Conservation (phyloP, 2,329 filamentous ascomycete genomes). For the Zelopaecilomyces penicillatus region DNA sequence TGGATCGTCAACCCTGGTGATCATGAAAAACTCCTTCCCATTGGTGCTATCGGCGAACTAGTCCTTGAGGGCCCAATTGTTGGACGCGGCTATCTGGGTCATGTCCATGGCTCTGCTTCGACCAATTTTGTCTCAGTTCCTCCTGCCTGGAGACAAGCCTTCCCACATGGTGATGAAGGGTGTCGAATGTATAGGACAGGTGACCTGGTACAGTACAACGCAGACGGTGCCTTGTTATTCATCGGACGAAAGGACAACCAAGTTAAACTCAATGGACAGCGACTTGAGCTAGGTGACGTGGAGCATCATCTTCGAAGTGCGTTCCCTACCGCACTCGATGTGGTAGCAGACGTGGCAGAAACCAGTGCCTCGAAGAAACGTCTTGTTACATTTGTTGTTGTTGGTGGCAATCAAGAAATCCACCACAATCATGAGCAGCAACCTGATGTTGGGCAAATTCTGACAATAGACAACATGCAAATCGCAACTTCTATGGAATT, state of each 20-base stretch:
- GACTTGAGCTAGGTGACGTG: conserved; percentile 36
- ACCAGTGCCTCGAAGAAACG: neutral
- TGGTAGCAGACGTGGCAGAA: neutral
- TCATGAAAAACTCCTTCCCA: neutral
- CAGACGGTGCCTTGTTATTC: conserved; percentile 24
- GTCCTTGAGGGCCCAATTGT: neutral
- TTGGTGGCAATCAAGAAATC: neutral
- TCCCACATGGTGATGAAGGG: neutral
- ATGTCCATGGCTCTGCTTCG: neutral
- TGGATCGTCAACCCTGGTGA: neutral
- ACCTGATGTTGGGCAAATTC: neutral
- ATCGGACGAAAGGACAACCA: conserved; percentile 31
- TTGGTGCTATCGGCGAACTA: neutral
- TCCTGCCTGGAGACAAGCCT: neutral
- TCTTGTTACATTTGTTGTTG: neutral
- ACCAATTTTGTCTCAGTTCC: neutral
- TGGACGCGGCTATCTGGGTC: neutral
- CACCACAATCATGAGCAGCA: neutral
- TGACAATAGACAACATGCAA: neutral
- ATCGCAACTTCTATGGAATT: neutral
- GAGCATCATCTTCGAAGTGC: neutral
- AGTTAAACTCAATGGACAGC: conserved; percentile 33
- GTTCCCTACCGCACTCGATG: neutral
- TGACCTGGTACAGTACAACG: conserved; percentile 8
- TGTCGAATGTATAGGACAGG: conserved; percentile 29